Evolutionary conservation across 148 eudicot genomes (phyloP), one percentile per base, ranked within the genome.

Genomic region (Polygonum aviculare): DNA sequence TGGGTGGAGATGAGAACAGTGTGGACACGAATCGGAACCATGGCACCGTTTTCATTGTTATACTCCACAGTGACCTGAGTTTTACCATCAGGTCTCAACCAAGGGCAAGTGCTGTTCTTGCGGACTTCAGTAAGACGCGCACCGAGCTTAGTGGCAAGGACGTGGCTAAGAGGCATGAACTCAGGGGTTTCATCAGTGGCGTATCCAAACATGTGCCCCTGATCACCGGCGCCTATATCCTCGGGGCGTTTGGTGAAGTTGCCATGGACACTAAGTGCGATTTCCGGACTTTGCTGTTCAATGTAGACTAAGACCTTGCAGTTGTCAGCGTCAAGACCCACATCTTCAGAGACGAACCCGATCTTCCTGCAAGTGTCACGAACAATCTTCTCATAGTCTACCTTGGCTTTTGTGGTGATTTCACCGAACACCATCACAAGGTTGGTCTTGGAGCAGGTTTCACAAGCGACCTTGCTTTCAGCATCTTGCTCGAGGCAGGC

Each of bases 201-300:
- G 39, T 82, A 85, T n/a, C 88, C 88, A 75, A 85, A 85, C 88
- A 85, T 85, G 80, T 85, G 85, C 52, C 87, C 87, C 33, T 85
- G 87, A 44, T 80, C 85, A 55, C 82, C 82, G 3, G 82, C 85
- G 16, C 83, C 85, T 7, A 83, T 78, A 21, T 83, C 85, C 74
- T 83, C 85, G 5, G 85, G 79, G 60, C 81, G 81, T 75, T 80
- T 83, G 79, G 83, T 83, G 40, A 83, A 78, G 69, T 83, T 80
- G 4, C 85, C 85, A 18, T 83, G 85, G 75, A 80, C 85, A 76
- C 88, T 80, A 52, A 76, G 85, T 12, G 88, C 85, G 50, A 85
- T 85, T 49, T 85, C 88, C 41, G 85, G 88, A 76, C 88, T 85
- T 65, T 85, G 85, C 38, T 85, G 88, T 82, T 85, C 88, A 71